Conservation (phyloP, 257 asterid species). For the Ligustrum vulgare region DNA sequence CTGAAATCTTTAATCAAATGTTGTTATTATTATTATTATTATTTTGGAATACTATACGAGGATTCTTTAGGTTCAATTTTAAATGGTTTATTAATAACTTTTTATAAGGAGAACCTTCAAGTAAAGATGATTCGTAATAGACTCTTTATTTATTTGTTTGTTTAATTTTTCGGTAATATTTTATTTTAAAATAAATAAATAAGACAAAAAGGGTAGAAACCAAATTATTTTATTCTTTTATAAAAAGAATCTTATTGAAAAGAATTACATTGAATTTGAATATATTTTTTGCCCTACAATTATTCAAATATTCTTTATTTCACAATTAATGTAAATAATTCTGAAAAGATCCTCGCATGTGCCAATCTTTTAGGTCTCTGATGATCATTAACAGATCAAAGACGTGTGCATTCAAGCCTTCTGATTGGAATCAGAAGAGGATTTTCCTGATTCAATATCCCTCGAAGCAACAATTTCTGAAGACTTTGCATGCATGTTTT, state of each 20-base stretch:
- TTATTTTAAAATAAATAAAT: too few relatives aligned
- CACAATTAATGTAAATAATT: neutral
- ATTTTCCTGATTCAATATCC: constrained; percentile 30
- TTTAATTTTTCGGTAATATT: too few relatives aligned
- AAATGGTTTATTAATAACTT: too few relatives aligned
- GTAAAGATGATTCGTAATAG: too few relatives aligned
- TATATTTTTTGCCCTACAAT: neutral
- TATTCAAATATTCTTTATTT: neutral
- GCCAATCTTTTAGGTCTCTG: neutral
- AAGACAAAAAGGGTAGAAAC: too few relatives aligned
- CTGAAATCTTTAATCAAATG: too few relatives aligned
- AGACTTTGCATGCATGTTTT: constrained; percentile 22
- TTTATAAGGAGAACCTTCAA: too few relatives aligned
- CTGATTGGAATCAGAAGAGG: constrained; percentile 22
- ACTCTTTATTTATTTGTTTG: too few relatives aligned
- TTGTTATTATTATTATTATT: too few relatives aligned
- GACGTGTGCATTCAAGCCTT: neutral
- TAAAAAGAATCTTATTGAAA: neutral
- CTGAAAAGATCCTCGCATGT: neutral
- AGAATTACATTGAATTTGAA: neutral
- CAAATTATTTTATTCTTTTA: neutral
- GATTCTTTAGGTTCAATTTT: too few relatives aligned
- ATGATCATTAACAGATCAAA: neutral
- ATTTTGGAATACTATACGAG: too few relatives aligned
- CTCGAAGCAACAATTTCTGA: constrained; percentile 12